phyloP scores from a whole-genome alignment of 2,329 filamentous ascomycete genomes.

The Phaeosphaeriaceae sp. region DNA sequence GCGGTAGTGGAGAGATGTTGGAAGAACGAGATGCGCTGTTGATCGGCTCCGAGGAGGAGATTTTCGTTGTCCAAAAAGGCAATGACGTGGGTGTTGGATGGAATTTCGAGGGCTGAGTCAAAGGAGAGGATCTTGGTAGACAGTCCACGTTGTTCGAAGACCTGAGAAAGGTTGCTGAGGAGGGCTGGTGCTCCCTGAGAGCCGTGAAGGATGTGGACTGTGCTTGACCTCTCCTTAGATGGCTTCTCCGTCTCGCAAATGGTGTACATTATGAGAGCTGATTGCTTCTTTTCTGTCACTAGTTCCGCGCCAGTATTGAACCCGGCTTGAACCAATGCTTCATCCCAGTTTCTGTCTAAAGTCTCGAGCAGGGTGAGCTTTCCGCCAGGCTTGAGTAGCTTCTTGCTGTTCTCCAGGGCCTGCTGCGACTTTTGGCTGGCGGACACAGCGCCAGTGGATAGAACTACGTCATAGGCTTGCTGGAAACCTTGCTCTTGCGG shows the following conservation, averaged over 20 bases:
- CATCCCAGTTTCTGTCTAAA: neutral
- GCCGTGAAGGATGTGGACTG: neutral
- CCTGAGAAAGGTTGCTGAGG: neutral
- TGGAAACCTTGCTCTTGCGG: constrained; percentile 16
- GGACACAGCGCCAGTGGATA: no score
- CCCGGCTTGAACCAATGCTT: neutral
- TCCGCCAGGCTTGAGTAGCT: no score
- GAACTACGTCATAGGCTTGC: constrained; percentile 23
- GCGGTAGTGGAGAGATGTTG: constrained; percentile 3
- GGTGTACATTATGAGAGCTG: no score
- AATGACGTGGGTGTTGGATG: neutral
- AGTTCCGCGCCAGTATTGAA: neutral
- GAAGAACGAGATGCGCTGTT: neutral
- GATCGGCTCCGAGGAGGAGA: constrained; percentile 1
- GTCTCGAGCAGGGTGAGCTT: neutral
- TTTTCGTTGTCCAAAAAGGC: constrained; percentile 4
- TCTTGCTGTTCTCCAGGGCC: no score
- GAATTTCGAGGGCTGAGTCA: neutral
- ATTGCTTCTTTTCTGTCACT: no score
- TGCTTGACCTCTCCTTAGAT: no score
- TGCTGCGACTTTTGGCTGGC: no score
- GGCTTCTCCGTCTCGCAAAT: no score
- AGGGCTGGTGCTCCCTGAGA: neutral
- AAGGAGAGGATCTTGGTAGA: neutral
- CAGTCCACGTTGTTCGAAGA: constrained; percentile 1